Base-by-base conservation (phyloP, 2,329 filamentous ascomycete species). In the Atkinsonella texensis region DNA sequence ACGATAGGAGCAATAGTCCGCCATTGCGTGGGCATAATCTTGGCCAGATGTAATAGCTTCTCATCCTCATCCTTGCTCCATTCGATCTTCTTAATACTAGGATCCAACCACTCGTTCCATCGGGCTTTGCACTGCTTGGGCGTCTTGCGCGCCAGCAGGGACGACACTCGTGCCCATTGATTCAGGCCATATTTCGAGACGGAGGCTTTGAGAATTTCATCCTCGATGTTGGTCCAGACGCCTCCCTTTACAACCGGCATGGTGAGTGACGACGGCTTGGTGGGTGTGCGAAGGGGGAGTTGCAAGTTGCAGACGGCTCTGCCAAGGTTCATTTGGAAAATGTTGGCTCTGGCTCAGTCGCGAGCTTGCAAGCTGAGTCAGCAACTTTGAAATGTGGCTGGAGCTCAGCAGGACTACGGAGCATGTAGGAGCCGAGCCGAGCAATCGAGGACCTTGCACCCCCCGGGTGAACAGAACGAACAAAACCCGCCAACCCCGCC, bases 51-150 rank as follows among this genome's bases (percentile, higher is more conserved):
- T 62, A 98, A 72, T 54, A 98, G 77, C 73, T 95, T 96, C 75
- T 98, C 93, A 68, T 98, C 93, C 68, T 98, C 93, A 70, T 98
- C 93, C 64, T 93, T 87, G 66, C 89, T 95, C 91, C 93, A 98
- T 73, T 98, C 93, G 60, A 95, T 93, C 76, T 98, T 98, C 64
- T 91, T 87, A 74, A 98, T 97, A 65, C 87, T 88, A 18, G 93
- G 93, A 65, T 98, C 93, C 59, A 98, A 80, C 91, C 93, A 98
- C 78, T 98, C 91, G 66, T 85, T 83, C 93, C 93, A 98, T 73
- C 93, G 80, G 55, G 93, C 91, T 74, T 98, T 98, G 81, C 93
- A 98, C 74, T 98, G 93, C 74, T 98, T 98, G 49, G 93, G 84
- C 33, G 93, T 97, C 71, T 98, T 98, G 64, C 94, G 88, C 66